phyloP scores from a whole-genome alignment of 352 stramenopile species.

The Globisporangium acanthophoron region DNA sequence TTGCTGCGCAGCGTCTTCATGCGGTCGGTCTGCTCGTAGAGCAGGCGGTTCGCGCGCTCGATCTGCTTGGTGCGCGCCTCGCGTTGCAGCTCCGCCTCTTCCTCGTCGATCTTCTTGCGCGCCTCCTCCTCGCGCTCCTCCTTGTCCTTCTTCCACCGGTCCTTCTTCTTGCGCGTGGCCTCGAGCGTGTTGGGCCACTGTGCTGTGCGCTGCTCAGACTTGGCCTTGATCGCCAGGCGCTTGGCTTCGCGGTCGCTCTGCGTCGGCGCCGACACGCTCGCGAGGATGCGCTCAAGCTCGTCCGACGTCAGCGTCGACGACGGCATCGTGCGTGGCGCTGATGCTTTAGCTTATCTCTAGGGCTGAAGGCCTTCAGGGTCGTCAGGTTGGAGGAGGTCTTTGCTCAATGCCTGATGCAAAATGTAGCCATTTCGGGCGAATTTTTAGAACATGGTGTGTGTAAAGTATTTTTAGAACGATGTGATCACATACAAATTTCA shows the following conservation, averaged over 20 bases:
- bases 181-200: conserved; percentile 92
- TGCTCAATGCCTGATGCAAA: no score
- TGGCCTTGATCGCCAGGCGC: conserved; percentile 55
- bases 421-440: no score
- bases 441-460: no score
- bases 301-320: conserved; percentile 49
- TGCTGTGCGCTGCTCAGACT: conserved; percentile 76
- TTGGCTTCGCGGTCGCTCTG: conserved; percentile 66
- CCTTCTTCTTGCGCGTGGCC: conserved; percentile 86
- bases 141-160: conserved; percentile 88
- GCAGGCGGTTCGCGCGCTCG: conserved; percentile 70
- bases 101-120: conserved; percentile 67
- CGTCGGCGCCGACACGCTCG: conserved; percentile 56
- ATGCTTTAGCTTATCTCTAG: not conserved
- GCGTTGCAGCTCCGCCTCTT: conserved; percentile 71
- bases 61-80: conserved; percentile 79
- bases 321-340: conserved; percentile 13
- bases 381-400: no score
- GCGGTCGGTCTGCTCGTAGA: conserved; percentile 91
- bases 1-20: conserved; percentile 89
- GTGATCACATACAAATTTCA: no score
- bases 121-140: conserved; percentile 77
- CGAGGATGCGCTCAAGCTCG: conserved; percentile 66
- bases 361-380: no score
- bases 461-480: no score